Evolutionary conservation across 306 rosid species (phyloP).

Genomic region (Medicago ruthenica): DNA sequence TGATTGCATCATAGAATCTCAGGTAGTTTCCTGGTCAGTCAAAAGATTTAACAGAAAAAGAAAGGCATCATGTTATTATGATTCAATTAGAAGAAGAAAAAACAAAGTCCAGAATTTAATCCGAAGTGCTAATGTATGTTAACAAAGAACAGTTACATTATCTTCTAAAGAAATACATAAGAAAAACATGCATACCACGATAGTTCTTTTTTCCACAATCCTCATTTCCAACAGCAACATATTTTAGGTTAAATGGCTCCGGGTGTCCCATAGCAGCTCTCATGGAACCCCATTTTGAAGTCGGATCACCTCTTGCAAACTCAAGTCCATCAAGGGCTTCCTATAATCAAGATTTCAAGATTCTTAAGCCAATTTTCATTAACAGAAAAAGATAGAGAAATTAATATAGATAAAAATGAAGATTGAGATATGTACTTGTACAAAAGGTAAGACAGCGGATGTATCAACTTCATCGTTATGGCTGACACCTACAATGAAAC

Average conservation of each 20-base stretch:
- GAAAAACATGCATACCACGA: constrained; percentile 56
- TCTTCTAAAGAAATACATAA: constrained; percentile 4
- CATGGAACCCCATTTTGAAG: constrained; percentile 84
- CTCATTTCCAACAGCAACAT: constrained; percentile 92
- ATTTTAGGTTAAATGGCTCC: constrained; percentile 83
- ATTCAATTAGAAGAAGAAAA: background rate
- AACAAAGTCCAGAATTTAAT: constrained; percentile 19
- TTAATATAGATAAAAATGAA: background rate
- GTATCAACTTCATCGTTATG: constrained; percentile 84
- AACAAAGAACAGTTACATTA: constrained; percentile 21
- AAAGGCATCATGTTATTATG: constrained; percentile 16
- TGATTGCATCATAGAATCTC: constrained; percentile 71
- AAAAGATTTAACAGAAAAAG: constrained; percentile 26
- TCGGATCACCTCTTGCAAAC: constrained; percentile 84
- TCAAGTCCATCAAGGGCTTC: constrained; percentile 96
- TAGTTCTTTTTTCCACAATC: constrained; percentile 86
- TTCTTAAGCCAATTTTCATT: background rate
- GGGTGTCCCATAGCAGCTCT: constrained; percentile 93
- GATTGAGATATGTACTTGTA: constrained; percentile 59
- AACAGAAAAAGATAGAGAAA: background rate
- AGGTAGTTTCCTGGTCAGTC: constrained; percentile 81
- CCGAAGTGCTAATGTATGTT: constrained; percentile 2
- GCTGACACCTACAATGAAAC: constrained; percentile 69
- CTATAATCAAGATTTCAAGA: constrained; percentile 49
- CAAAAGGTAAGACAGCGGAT: constrained; percentile 72